phyloP scores from a whole-genome alignment of 257 asterid species.

The Scutellaria baicalensis region DNA sequence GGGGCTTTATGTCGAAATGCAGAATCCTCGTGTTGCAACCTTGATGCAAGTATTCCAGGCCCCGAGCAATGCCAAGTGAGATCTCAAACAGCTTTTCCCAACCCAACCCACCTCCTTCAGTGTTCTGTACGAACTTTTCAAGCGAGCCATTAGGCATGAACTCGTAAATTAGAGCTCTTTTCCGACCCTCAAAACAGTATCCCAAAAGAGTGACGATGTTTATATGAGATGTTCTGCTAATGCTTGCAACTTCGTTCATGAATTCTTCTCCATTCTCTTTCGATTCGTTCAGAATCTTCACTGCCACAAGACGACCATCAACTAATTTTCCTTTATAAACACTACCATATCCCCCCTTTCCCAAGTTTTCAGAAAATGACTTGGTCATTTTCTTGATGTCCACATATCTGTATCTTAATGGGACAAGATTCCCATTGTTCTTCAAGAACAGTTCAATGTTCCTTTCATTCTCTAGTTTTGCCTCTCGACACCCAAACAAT shows the following conservation, averaged over 20 bases:
- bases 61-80: conserved; percentile 1
- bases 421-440: conserved; percentile 2
- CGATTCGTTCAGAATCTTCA: conserved; percentile 19
- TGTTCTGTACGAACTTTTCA: neutral
- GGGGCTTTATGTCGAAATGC: conserved; percentile 13
- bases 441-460: neutral
- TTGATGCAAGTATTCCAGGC: conserved; percentile 7
- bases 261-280: conserved; percentile 21
- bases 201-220: conserved; percentile 29
- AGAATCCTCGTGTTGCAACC: conserved; percentile 5
- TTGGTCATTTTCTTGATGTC: conserved; percentile 19
- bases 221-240: conserved; percentile 34
- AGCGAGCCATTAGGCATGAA: conserved; percentile 18
- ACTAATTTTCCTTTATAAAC: conserved; percentile 27
- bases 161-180: conserved; percentile 27
- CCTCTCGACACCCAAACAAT: neutral
- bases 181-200: conserved; percentile 21
- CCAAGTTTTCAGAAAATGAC: conserved; percentile 17
- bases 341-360: conserved; percentile 31
- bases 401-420: conserved; percentile 16
- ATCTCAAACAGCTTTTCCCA: neutral
- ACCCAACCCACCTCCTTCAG: neutral
- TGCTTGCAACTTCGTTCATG: conserved; percentile 32
- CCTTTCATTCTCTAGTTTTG: neutral
- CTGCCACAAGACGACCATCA: conserved; percentile 24